Evolutionary conservation across 306 rosid species (phyloP), one percentile per base, ranked within the genome.

Genomic region (Neltuma alba): DNA sequence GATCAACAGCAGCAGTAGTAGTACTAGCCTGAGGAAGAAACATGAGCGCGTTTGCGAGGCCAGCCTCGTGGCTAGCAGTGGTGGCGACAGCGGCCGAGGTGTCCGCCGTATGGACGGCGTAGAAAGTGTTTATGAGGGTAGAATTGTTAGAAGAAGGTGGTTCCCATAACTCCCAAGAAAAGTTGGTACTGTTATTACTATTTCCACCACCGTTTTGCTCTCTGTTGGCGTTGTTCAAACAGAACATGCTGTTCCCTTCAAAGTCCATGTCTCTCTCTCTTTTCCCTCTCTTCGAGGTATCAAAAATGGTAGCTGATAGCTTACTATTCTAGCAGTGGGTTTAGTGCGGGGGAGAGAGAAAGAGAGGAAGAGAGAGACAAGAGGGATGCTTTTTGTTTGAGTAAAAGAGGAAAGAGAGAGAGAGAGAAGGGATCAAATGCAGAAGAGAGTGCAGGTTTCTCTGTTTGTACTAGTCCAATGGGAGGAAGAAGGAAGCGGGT

Each of bases 161-260:
- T 81, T 84, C 86, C 93, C 96, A 92, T 40, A 87, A 69, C 75
- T 78, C 83, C 95, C 97, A 91, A 38, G 80, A 70, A 5, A 87
- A 81, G 80, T 25, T 52, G 3, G 54, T 54, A 75, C 47, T 25
- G 18, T 58, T 58, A 27, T 58, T 31, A 68, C 38, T 23, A 58
- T 40, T 79, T 28, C 25, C 55, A 55, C 78, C 83, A 83, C 83
- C 79, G 77, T 66, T 87, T 42, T 85, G 92, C 76, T 86, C 91
- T 82, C 88, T 76, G 71, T 36, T 62, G 40, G 55, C 76, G 75
- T 77, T 76, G 79, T 70, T 68, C 10, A 80, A 84, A 74, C 90
- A 90, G 66, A 90, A 84, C 86, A 87, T 70, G 25, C 2, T 48
- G 86, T 85, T 89, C 74, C 91, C 93, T 25, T 86, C 87, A 52